Conservation (phyloP, 345 rosid genomes). For the Eucalyptus cloeziana region DNA sequence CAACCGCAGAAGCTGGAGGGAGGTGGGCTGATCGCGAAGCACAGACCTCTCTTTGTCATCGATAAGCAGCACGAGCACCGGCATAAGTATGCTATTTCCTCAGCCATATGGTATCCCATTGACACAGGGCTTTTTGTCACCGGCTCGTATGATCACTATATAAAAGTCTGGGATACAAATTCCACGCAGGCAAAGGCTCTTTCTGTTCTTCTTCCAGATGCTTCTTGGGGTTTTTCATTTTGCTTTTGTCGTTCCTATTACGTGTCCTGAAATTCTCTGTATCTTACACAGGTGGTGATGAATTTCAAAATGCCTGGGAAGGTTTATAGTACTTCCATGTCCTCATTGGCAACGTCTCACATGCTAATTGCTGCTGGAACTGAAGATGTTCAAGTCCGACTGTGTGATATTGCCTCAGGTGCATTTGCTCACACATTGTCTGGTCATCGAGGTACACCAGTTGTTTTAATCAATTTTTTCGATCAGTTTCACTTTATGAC, state of each 20-base stretch:
- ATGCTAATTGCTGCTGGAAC: constrained; percentile 90
- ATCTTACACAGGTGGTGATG: constrained; percentile 44
- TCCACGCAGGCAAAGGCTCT: constrained; percentile 43
- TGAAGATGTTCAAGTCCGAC: constrained; percentile 95
- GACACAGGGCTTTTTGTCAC: constrained; percentile 92
- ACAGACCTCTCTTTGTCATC: constrained; percentile 47
- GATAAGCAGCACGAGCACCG: constrained; percentile 74
- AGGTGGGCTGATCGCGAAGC: constrained; percentile 63
- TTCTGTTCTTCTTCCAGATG: neutral
- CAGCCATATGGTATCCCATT: constrained; percentile 89
- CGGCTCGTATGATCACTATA: constrained; percentile 67
- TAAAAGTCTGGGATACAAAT: constrained; percentile 96
- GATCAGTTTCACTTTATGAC: neutral
- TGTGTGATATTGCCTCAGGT: constrained; percentile 90
- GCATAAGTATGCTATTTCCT: constrained; percentile 66
- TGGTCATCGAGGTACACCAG: constrained; percentile 80
- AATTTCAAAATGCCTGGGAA: constrained; percentile 94
- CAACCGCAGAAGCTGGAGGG: constrained; percentile 50
- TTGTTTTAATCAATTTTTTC: neutral
- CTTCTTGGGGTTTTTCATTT: neutral
- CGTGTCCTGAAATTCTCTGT: neutral
- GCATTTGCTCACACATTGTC: constrained; percentile 86
- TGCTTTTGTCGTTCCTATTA: neutral
- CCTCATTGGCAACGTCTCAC: constrained; percentile 75
- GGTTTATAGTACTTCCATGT: constrained; percentile 89